phyloP scores from a whole-genome alignment of 2,329 filamentous ascomycete species.

The Aureobasidium sp. region DNA sequence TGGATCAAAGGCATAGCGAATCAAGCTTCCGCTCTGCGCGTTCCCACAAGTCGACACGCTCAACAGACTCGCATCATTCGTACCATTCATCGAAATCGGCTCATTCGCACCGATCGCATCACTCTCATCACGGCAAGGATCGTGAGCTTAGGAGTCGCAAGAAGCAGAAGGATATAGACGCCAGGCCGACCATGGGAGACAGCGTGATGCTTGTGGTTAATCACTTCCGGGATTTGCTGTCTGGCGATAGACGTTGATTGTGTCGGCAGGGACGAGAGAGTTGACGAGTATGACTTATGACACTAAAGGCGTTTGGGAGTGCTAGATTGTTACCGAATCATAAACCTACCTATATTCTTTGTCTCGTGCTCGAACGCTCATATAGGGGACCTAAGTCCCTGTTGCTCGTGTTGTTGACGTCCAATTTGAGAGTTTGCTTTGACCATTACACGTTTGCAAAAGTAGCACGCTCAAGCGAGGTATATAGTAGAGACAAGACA shows the following conservation, averaged over 20 bases:
- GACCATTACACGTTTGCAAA: too few species aligned
- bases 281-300: background rate
- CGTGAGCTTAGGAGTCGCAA: background rate
- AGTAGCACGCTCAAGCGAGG: too few species aligned
- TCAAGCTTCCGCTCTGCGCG: background rate
- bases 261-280: background rate
- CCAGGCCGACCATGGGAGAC: conserved; percentile 6
- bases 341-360: background rate
- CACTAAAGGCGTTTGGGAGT: background rate
- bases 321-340: background rate
- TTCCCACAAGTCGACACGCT: background rate
- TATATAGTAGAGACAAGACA: too few species aligned
- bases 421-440: too few species aligned
- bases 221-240: background rate
- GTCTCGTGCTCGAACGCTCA: background rate
- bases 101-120: background rate
- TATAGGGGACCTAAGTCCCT: too few species aligned
- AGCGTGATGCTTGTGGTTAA: conserved; percentile 7
- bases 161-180: background rate
- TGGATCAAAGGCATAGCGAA: background rate
- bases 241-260: background rate
- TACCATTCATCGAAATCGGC: background rate
- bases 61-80: background rate
- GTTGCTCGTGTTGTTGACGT: too few species aligned
- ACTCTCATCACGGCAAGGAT: background rate